Base-by-base conservation (phyloP, 202 grass and related monocot species). In the Schoenoplectus triqueter region DNA sequence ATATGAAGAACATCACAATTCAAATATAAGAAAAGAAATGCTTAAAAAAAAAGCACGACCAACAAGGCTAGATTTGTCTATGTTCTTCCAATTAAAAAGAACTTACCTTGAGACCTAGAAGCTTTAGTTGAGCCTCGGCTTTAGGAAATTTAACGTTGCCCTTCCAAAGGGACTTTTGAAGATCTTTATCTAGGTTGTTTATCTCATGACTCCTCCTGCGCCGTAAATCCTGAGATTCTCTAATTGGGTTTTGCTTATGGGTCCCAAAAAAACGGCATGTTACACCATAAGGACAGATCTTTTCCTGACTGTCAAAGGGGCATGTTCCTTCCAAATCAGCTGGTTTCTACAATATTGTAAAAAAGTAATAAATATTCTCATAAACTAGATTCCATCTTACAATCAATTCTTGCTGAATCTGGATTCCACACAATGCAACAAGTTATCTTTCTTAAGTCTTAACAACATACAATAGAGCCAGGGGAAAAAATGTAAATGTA, bases 91-190 rank as follows among this genome's bases (percentile, higher is more conserved):
- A n/a, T n/a, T 64, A 46, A 13, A 48, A 75, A 75, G 42, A 73
- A 17, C 42, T 47, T 82, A 97, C 95, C 95, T 92, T 93, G 59
- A 97, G 91, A 73, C 95, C 95, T 85, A 97, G 91, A 90, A 90
- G 85, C 85, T 95, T 94, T 72, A 97, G 90, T 69, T 97, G 92
- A 44, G 88, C 80, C 77, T 84, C 92, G 39, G 95, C 95, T 85
- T 94, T 95, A 8, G 92, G 91, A 86, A 97, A 97, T 80, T 87
- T 89, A 85, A 95, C 90, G 84, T 89, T 93, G 83, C 85, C 92
- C 67, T 97, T 97, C 95, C 95, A 97, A 69, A 97, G 90, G 42
- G 92, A 91, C 80, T 93, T 97, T 85, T 97, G 95, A 81, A 90
- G 77, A 85, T 93, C 87, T 89, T 95, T 97, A 56, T 61, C 94